Base-by-base conservation (phyloP, 208 protist genomes). In the Phytomonas serpens region DNA sequence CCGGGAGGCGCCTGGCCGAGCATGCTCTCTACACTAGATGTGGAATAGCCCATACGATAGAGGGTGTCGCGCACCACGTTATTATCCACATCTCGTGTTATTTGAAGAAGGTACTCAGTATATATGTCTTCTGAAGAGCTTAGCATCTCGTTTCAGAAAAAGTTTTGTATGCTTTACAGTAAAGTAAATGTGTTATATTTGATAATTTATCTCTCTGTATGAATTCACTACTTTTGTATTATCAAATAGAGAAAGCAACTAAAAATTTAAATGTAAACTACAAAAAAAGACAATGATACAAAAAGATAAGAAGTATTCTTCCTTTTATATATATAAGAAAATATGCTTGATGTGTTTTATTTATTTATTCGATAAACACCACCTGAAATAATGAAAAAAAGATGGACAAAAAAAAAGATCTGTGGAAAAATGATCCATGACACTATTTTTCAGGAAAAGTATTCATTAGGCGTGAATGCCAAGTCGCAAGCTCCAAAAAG, bases 11-110 rank as follows among this genome's bases (percentile, higher is more conserved):
- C 63, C 29, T 86, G 77, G n/a, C 86, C 87, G 47, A 92, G 75
- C 33, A 92, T 86, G 14, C 77, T 65, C 32, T 75, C 76, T 19
- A 92, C 68, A 3, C 34, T 77, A 4, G 13, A 42, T 16, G 75
- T 74, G 68, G 78, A 70, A 64, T 84, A 84, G 61, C 84, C 87
- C 10, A 92, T 71, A 32, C 76, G 77, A 27, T 64, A 42, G 37
- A 92, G 77, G 16, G 84, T 84, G n/a, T 75, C 66, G 3, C 74
- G 80, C 61, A 92, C 84, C n/a, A 88, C 70, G 32, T n/a, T 67
- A 36, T 76, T 61, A 69, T 92, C 81, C 32, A 92, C 77, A 13
- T 33, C 70, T 16, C 69, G 68, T 2, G 62, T 61, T 4, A 81
- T 68, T 3, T 67, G 70, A 33, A 76, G 64, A 67, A 92, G 74